Evolutionary conservation across 345 rosid genomes (phyloP).

Genomic region (thale cress (Arabidopsis thaliana)): DNA sequence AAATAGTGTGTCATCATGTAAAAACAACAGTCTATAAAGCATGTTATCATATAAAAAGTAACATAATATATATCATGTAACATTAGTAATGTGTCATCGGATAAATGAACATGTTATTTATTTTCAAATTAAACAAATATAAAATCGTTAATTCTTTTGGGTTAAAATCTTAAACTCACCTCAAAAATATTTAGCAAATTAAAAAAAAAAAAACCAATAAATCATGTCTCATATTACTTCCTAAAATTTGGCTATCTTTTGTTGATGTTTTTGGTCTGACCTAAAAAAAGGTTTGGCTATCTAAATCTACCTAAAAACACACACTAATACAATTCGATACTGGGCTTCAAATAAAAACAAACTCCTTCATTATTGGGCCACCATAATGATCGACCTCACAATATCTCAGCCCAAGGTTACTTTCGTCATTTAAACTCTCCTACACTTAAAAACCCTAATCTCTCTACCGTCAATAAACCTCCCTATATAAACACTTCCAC

Average conservation of each 20-base stretch:
- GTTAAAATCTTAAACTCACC: not conserved
- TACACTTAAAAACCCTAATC: constrained; percentile 33
- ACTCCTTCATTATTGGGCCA: not conserved
- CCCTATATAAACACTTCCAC: constrained; percentile 24
- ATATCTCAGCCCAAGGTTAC: constrained; percentile 12
- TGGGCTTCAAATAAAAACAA: not conserved
- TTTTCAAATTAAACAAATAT: not conserved
- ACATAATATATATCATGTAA: too few species aligned
- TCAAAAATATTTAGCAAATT: not conserved
- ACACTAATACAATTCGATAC: not conserved
- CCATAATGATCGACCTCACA: not conserved
- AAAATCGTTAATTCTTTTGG: too few species aligned
- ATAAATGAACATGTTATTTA: too few species aligned
- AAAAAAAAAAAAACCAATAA: not conserved
- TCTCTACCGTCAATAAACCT: constrained; percentile 5
- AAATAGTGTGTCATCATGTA: not conserved
- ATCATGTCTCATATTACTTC: too few species aligned
- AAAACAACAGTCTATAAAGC: too few species aligned
- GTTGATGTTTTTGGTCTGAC: too few species aligned
- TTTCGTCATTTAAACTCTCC: constrained; percentile 5
- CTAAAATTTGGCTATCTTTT: too few species aligned
- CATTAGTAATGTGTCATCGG: not conserved
- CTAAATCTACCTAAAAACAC: too few species aligned
- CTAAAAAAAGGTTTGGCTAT: too few species aligned
- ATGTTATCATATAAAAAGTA: too few species aligned